Base-by-base conservation (phyloP, 2,329 filamentous ascomycete species). In the Hymenoscyphus fructigenus region DNA sequence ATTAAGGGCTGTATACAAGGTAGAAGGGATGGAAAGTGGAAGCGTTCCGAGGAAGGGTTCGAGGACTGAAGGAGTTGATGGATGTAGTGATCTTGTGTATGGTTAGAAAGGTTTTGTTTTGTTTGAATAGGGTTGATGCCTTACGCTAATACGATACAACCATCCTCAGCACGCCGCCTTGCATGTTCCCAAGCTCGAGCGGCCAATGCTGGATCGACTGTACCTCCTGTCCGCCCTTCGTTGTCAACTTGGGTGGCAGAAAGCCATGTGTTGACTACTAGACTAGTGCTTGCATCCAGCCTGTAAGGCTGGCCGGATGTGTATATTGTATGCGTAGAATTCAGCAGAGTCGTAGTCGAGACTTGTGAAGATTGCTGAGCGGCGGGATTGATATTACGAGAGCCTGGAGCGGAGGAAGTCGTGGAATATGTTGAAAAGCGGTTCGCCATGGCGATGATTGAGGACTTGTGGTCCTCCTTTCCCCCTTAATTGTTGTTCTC, bases 231-330 rank as follows among this genome's bases (percentile, higher is more conserved):
- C 63, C 85, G 83, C 44, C 90, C 91, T 73, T 92, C 86, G 2
- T 86, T 83, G 47, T 89, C 87, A 28, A 85, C 80, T 70, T 91
- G 91, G 32, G 87, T 84, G 20, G 92, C 91, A 3, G 92, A 96
- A 61, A 95, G 84, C 93, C 93, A 97, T 64, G 93, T 97, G 80
- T 98, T 98, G 70, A 98, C 92, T 0, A 95, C 93, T 47, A 98
- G 78, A 76, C 92, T 97, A 41, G 93, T 95, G 70, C 92, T 92
- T 58, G 93, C 89, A 78, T 99, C 95, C 57, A 99, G 85, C 67
- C 85, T 84, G 76, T 96, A 95, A n/a, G 94, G 87, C 74, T 92
- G 88, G 34, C 88, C 88, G 2, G 91, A 88, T 58, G 91, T 85
- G 78, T 96, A 98, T 74, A 91, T 90, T 72, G 92, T 93, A 79